Evolutionary conservation across 164 flowering plant genomes (phyloP).

Genomic region (Liquidambar formosana): DNA sequence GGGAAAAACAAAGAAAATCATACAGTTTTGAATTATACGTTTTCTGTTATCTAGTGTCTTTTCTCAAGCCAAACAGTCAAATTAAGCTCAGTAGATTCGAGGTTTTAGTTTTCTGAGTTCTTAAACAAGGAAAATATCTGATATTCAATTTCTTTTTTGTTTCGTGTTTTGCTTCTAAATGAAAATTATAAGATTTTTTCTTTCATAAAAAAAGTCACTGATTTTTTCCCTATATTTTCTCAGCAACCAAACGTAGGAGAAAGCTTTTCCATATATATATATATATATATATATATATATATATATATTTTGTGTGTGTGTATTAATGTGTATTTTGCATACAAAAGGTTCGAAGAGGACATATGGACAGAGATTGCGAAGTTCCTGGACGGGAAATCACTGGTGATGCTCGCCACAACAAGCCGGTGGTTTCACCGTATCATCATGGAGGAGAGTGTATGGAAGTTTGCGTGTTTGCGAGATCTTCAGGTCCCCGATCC

Average conservation of each 20-base stretch:
- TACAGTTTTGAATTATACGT: background rate
- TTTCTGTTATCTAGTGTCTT: background rate
- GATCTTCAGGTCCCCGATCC: constrained; percentile 82
- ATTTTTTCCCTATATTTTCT: too few relatives aligned
- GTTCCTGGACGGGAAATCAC: constrained; percentile 68
- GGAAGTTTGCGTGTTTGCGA: constrained; percentile 83
- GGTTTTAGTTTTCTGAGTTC: too few relatives aligned
- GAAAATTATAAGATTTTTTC: too few relatives aligned
- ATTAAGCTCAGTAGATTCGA: too few relatives aligned
- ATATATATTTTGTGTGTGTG: background rate
- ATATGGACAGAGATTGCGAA: constrained; percentile 89
- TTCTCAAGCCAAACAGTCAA: too few relatives aligned
- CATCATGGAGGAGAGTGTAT: constrained; percentile 64
- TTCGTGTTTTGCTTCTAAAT: too few relatives aligned
- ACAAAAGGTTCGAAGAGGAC: constrained; percentile 65
- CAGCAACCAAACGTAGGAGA: too few relatives aligned
- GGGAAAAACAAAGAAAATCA: background rate
- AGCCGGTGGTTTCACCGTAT: constrained; percentile 67
- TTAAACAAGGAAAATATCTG: too few relatives aligned
- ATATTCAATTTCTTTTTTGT: too few relatives aligned
- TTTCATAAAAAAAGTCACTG: too few relatives aligned
- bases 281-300: too few relatives aligned
- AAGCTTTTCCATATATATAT: too few relatives aligned
- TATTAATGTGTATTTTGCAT: background rate
- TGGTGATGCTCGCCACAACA: constrained; percentile 73